Percentiles rank a stretch among this genome's conserved stretches.
phyloP scores from a whole-genome alignment of 192 early-diverging fungal genomes.

The Linderina pennispora region DNA sequence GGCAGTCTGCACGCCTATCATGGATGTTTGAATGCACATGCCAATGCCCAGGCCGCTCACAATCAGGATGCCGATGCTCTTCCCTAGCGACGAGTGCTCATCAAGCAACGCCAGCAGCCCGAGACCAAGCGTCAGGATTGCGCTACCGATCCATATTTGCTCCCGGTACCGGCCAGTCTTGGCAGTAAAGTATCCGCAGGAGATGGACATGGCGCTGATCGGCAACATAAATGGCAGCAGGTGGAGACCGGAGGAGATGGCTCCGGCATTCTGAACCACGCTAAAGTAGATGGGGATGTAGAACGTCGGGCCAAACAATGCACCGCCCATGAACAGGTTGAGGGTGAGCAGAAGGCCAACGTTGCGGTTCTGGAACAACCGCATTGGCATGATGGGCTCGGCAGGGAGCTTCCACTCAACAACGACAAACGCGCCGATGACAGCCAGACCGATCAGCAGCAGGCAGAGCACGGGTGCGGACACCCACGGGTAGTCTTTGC shows the following conservation, averaged over 20 bases:
- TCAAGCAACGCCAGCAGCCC: slow-evolving; percentile 52
- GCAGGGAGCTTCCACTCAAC: slow-evolving; percentile 48
- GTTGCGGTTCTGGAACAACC: slow-evolving; percentile 51
- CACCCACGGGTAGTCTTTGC: slow-evolving; percentile 63
- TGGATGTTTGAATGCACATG: slow-evolving; percentile 56
- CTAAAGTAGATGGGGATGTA: slow-evolving; percentile 60
- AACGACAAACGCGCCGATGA: slow-evolving; percentile 49
- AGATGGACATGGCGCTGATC: slow-evolving; percentile 56
- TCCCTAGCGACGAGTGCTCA: slow-evolving; percentile 35
- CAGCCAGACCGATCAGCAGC: slow-evolving; percentile 42
- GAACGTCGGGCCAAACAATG: slow-evolving; percentile 52
- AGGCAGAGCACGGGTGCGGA: slow-evolving; percentile 53
- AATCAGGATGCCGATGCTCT: slow-evolving; percentile 57
- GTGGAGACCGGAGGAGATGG: slow-evolving; percentile 65
- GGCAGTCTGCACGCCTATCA: slow-evolving; percentile 61
- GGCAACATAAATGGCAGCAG: slow-evolving; percentile 70
- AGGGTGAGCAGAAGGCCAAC: slow-evolving; percentile 10
- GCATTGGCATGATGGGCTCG: slow-evolving; percentile 60
- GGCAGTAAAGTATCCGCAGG: slow-evolving; percentile 56
- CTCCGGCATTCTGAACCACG: slow-evolving; percentile 60
- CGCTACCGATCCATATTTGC: slow-evolving; percentile 56
- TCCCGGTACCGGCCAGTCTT: slow-evolving; percentile 54
- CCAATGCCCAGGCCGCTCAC: slow-evolving; percentile 71
- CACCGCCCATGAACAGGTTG: slow-evolving; percentile 19
- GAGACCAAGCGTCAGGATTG: slow-evolving; percentile 54